Conservation (phyloP, 306 rosid genomes). For the Prosopis cineraria region DNA sequence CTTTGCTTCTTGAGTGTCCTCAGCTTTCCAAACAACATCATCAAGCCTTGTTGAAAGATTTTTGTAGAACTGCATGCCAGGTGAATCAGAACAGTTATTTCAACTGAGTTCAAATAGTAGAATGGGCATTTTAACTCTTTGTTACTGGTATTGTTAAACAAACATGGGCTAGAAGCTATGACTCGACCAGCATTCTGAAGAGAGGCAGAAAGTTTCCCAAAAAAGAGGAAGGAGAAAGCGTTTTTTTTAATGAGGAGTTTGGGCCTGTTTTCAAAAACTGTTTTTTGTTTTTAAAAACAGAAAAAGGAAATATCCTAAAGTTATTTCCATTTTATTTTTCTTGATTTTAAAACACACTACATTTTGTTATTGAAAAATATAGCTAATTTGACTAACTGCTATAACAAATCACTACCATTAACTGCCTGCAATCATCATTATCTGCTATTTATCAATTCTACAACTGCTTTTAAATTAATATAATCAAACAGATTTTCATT, state of each 20-base stretch:
- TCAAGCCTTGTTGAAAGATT: conserved; percentile 78
- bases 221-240: not conserved
- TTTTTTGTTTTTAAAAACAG: too few relatives aligned
- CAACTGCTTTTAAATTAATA: too few relatives aligned
- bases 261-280: too few relatives aligned
- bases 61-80: conserved; percentile 76
- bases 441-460: too few relatives aligned
- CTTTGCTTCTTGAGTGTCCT: conserved; percentile 62
- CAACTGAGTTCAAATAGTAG: not conserved
- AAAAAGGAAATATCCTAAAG: too few relatives aligned
- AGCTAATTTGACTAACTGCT: too few relatives aligned
- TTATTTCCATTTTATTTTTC: too few relatives aligned
- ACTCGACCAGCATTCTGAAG: not conserved
- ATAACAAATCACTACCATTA: too few relatives aligned
- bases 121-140: not conserved
- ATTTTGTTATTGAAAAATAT: too few relatives aligned
- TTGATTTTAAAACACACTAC: too few relatives aligned
- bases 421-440: too few relatives aligned
- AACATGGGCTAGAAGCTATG: not conserved
- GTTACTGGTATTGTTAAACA: not conserved
- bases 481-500: too few relatives aligned
- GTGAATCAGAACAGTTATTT: not conserved
- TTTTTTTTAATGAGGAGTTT: not conserved
- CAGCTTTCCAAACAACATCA: conserved; percentile 94
- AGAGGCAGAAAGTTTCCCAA: not conserved